Conservation (phyloP, 2,329 filamentous ascomycete species). For the Ceratocystis colombiana region DNA sequence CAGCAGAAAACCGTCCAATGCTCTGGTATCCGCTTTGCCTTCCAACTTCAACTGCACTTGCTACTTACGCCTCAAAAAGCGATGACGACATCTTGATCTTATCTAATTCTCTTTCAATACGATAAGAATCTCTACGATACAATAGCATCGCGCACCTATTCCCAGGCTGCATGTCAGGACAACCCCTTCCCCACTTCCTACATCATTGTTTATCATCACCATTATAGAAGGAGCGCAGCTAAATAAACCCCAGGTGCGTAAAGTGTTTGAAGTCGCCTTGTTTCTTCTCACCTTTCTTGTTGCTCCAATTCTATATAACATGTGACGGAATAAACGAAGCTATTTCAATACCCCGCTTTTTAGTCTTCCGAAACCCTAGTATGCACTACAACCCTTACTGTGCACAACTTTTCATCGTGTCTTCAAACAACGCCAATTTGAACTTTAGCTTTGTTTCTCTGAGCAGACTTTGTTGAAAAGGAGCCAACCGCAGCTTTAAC, state of each 20-base stretch:
- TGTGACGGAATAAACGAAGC: no score
- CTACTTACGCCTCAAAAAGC: not conserved
- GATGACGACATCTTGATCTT: not conserved
- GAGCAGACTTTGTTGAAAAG: not conserved
- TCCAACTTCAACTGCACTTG: not conserved
- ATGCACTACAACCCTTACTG: fast-evolving
- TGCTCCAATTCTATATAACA: no score
- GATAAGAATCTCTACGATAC: no score
- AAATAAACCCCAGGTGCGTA: no score
- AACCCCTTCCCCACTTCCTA: no score
- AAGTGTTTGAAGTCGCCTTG: no score
- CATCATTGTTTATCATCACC: no score
- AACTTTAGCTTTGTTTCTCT: not conserved
- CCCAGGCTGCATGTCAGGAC: no score
- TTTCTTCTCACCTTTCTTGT: no score
- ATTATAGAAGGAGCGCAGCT: no score
- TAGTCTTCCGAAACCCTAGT: not conserved
- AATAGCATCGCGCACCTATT: no score
- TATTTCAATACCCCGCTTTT: not conserved
- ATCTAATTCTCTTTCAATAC: no score
- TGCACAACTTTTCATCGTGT: not conserved
- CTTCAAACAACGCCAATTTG: not conserved
- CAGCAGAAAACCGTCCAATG: not conserved
- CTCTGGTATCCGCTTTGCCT: not conserved
- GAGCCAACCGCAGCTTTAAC: not conserved